Percentiles rank a stretch among this genome's conserved stretches.
Conservation (phyloP, 352 stramenopile genomes). For the Phytopythium kandeliae region DNA sequence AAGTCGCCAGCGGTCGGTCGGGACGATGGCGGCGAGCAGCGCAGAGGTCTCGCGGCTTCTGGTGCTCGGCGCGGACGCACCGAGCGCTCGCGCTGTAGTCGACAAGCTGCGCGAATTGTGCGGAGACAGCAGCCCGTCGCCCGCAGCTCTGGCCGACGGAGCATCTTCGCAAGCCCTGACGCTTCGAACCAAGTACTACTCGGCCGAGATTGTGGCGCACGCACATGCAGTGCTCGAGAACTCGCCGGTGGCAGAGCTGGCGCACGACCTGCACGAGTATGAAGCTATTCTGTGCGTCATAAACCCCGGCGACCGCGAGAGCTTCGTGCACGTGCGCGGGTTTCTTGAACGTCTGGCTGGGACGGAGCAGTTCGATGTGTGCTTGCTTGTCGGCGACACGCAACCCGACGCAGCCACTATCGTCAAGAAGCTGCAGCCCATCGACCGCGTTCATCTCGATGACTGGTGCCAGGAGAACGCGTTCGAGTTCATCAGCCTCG, state of each 20-base stretch:
- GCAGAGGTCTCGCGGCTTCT: slow-evolving; percentile 28
- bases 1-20: not conserved
- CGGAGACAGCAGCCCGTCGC: slow-evolving; percentile 8
- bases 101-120: slow-evolving; percentile 26
- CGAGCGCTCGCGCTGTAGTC: slow-evolving; percentile 16
- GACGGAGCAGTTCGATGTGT: slow-evolving; percentile 46
- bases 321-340: slow-evolving; percentile 34
- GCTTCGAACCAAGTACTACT: slow-evolving; percentile 71
- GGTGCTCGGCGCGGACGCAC: slow-evolving; percentile 31
- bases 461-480: slow-evolving; percentile 51
- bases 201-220: slow-evolving; percentile 45
- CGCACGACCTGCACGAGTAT: slow-evolving; percentile 37
- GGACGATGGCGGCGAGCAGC: slow-evolving; percentile 1
- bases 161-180: slow-evolving; percentile 20
- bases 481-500: slow-evolving; percentile 56
- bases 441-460: slow-evolving; percentile 27
- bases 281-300: slow-evolving; percentile 62
- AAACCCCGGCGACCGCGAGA: slow-evolving; percentile 26
- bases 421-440: slow-evolving; percentile 12
- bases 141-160: not conserved
- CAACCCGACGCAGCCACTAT: slow-evolving; percentile 2
- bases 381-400: slow-evolving; percentile 36
- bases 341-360: slow-evolving; percentile 46
- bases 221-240: slow-evolving; percentile 38
- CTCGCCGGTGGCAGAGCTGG: slow-evolving; percentile 20